phyloP scores from a whole-genome alignment of 2,329 filamentous ascomycete species.

The Paecilomyces dactylethromorphus region DNA sequence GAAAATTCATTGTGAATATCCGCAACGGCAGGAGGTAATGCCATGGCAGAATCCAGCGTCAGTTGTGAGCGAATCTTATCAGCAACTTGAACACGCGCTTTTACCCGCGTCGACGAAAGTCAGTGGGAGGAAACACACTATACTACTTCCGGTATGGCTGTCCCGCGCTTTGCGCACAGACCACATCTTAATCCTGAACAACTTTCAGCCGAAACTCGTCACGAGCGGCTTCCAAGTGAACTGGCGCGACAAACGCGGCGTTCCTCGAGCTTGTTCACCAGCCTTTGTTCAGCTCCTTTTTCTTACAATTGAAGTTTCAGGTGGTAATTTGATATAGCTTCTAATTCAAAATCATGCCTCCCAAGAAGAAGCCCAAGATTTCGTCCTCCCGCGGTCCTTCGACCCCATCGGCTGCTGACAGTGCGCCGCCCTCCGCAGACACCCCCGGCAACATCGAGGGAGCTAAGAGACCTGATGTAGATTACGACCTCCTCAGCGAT shows the following conservation, averaged over 20 bases:
- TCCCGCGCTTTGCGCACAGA: constrained; percentile 12
- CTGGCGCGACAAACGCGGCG: neutral
- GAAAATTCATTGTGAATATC: constrained; percentile 9
- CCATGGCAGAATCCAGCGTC: neutral
- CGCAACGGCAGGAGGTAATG: neutral
- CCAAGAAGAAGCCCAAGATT: constrained; percentile 57
- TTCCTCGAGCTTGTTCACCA: neutral
- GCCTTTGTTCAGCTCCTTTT: neutral
- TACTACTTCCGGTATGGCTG: constrained; percentile 8
- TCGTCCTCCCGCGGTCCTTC: constrained; percentile 24
- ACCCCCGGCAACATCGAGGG: constrained; percentile 22
- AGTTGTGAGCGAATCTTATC: neutral
- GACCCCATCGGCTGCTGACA: constrained; percentile 21
- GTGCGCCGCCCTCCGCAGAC: constrained; percentile 18
- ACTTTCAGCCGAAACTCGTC: constrained; percentile 6
- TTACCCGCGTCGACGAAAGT: neutral
- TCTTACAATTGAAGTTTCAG: neutral
- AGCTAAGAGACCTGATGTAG: constrained; percentile 27
- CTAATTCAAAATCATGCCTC: constrained; percentile 27
- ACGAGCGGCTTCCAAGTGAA: constrained; percentile 3
- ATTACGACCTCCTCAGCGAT: constrained; percentile 53
- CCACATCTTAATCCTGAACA: constrained; percentile 18
- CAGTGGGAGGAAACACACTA: constrained; percentile 6
- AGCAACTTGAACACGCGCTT: neutral
- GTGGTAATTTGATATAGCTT: neutral